Evolutionary conservation across 2,329 filamentous ascomycete genomes (phyloP).

Genomic region (Sclerotinia sclerotiorum): DNA sequence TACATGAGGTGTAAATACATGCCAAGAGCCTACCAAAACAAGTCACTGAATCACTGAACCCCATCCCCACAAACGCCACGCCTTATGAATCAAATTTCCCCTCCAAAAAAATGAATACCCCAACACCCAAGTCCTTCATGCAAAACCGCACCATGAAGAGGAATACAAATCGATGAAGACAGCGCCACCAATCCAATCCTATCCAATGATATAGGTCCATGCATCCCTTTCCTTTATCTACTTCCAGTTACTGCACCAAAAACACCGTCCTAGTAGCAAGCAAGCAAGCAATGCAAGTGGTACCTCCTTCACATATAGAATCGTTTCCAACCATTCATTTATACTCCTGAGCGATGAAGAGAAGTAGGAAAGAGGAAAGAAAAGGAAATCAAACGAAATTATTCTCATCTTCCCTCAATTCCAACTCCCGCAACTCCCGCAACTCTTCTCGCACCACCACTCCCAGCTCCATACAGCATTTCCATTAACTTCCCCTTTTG

Average conservation of each 20-base stretch:
- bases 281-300: conserved; percentile 16
- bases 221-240: conserved; percentile 16
- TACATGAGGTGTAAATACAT: conserved; percentile 17
- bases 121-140: conserved; percentile 2
- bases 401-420: conserved; percentile 31
- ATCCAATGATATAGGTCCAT: conserved; percentile 13
- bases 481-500: conserved; percentile 85
- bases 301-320: conserved; percentile 10
- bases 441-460: conserved; percentile 28
- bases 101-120: background rate
- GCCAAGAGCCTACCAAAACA: background rate
- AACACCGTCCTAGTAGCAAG: conserved; percentile 15
- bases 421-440: conserved; percentile 22
- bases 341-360: conserved; percentile 2
- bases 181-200: conserved; percentile 10
- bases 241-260: conserved; percentile 20
- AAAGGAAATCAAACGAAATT: conserved; percentile 12
- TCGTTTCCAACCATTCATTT: conserved; percentile 15
- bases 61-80: background rate
- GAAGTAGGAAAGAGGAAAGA: conserved; percentile 10
- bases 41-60: background rate
- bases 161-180: background rate
- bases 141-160: background rate
- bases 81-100: too few species aligned
- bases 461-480: conserved; percentile 62